Conservation (phyloP, 1,284 basidiomycete genomes). For the Apiotrichum brassicae region DNA sequence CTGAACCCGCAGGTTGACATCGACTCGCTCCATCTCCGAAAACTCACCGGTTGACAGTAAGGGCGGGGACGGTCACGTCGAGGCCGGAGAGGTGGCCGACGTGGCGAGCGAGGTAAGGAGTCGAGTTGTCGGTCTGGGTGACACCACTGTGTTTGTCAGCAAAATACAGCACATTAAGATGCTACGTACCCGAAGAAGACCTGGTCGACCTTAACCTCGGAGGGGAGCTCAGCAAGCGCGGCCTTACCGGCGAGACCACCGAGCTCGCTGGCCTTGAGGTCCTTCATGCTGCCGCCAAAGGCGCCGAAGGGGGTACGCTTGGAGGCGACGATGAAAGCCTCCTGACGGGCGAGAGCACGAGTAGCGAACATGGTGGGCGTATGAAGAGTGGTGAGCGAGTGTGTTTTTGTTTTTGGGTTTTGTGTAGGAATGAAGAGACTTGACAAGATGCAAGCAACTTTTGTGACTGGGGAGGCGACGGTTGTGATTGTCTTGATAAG, state of each 20-base stretch:
- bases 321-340: constrained; percentile 41
- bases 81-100: constrained; percentile 53
- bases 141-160: constrained; percentile 40
- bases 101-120: constrained; percentile 53
- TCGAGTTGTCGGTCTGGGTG: constrained; percentile 49
- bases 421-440: too few relatives aligned
- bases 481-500: too few relatives aligned
- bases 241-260: constrained; percentile 52
- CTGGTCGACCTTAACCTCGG: constrained; percentile 48
- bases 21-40: too few relatives aligned
- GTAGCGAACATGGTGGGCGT: constrained; percentile 8
- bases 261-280: constrained; percentile 49
- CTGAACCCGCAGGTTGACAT: too few relatives aligned
- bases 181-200: constrained; percentile 49
- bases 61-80: constrained; percentile 50
- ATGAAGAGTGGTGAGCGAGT: neutral
- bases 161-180: neutral
- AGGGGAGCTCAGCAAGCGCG: constrained; percentile 50
- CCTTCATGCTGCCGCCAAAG: constrained; percentile 51
- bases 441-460: too few relatives aligned
- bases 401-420: too few relatives aligned
- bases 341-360: constrained; percentile 13
- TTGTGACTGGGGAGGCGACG: too few relatives aligned
- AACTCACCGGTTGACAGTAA: constrained; percentile 52
- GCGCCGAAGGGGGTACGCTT: constrained; percentile 54